Evolutionary conservation across 2,329 filamentous ascomycete genomes (phyloP).

Genomic region (Metarhizium guizhouense): DNA sequence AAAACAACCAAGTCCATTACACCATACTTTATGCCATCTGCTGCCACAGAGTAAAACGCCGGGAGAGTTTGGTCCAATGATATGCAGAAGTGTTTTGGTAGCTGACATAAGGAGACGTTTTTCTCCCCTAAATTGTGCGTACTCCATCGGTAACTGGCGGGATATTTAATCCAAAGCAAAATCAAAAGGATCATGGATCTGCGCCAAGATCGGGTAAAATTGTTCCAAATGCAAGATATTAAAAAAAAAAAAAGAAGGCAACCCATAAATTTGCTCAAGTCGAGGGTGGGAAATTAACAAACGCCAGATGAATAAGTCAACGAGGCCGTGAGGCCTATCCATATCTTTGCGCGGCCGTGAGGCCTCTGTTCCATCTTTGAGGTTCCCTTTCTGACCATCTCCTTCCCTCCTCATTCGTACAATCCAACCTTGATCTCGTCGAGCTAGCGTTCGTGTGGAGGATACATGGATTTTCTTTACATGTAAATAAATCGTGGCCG

Average conservation of each 20-base stretch:
- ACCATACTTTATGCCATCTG: background rate
- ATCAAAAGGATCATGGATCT: background rate
- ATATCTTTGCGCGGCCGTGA: constrained; percentile 20
- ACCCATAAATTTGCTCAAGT: background rate
- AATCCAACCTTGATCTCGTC: background rate
- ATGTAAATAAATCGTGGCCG: background rate
- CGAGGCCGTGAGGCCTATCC: constrained; percentile 19
- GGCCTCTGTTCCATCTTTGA: constrained; percentile 12
- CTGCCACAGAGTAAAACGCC: background rate
- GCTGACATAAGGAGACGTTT: background rate
- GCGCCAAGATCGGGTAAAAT: background rate
- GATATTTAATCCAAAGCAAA: background rate
- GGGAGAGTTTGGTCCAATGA: background rate
- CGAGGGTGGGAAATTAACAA: background rate
- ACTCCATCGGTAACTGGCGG: background rate
- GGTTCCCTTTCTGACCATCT: constrained; percentile 1
- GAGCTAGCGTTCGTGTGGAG: background rate
- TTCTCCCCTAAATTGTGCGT: background rate
- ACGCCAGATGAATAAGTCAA: constrained; percentile 7
- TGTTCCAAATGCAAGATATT: background rate
- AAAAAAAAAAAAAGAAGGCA: constrained; percentile 1
- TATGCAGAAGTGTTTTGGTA: background rate
- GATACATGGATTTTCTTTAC: background rate
- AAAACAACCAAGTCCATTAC: background rate
- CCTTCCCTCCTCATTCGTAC: background rate